These are phyloP conservation scores for Fusarium citri DNA, from an alignment of 2,329 filamentous ascomycete species.

Conservation along the genomic window DNA sequence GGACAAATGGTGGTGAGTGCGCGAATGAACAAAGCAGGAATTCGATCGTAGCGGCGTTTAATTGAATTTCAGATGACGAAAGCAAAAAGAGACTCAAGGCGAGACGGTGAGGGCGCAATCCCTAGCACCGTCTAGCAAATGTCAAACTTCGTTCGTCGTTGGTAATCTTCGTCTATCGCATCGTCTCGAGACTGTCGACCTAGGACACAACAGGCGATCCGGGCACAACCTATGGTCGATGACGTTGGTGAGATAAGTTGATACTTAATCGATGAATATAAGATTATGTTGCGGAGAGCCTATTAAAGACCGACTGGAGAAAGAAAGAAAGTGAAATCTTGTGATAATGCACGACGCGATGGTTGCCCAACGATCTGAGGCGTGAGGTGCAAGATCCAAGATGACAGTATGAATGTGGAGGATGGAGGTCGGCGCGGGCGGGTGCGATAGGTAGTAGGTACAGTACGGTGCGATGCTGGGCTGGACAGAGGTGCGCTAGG, in stretches of 20 bases:
- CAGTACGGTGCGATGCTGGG: conserved; percentile 16
- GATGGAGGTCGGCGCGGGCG: conserved; percentile 38
- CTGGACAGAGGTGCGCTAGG: conserved; percentile 38
- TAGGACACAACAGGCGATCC: conserved; percentile 26
- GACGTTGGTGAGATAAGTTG: conserved; percentile 18
- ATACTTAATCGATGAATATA: conserved; percentile 20
- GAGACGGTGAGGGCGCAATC: conserved; percentile 39
- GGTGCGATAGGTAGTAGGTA: conserved; percentile 27
- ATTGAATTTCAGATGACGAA: conserved; percentile 4
- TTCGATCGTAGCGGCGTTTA: conserved; percentile 12
- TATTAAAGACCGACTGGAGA: conserved; percentile 1
- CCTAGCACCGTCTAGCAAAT: conserved; percentile 44
- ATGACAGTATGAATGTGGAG: conserved; percentile 23
- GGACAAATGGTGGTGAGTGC: conserved; percentile 17
- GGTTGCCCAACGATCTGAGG: conserved; percentile 27
- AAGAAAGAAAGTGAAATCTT: conserved; percentile 22
- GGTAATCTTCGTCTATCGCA: conserved; percentile 42
- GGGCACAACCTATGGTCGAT: conserved; percentile 27
- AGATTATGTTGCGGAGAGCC: conserved; percentile 15
- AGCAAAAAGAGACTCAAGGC: conserved; percentile 27
- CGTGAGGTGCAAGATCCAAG: conserved; percentile 42
- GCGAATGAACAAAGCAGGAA: conserved; percentile 11
- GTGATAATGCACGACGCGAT: conserved; percentile 36
- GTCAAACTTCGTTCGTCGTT: conserved; percentile 37
- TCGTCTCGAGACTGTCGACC: conserved; percentile 43